Conservation (phyloP, 2,329 filamentous ascomycete genomes). For the Paraphaeosphaeria sporulosa region DNA sequence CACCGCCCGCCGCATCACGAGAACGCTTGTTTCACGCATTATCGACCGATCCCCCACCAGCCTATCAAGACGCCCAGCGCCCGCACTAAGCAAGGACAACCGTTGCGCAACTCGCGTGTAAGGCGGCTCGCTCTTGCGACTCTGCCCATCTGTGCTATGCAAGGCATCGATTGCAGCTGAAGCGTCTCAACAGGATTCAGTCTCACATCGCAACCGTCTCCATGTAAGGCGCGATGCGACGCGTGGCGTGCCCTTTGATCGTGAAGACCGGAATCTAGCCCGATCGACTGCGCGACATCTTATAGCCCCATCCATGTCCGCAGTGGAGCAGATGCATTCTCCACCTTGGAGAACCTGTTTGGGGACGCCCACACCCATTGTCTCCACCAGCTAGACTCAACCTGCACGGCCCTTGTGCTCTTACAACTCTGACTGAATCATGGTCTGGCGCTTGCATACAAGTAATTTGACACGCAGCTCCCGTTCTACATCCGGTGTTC, state of each 20-base stretch:
- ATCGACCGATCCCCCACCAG: slow-evolving; percentile 47
- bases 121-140: slow-evolving; percentile 1
- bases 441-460: no score
- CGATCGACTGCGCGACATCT: not conserved
- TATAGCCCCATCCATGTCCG: not conserved
- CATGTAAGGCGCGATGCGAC: not conserved
- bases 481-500: no score
- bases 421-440: not conserved
- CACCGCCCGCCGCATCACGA: slow-evolving; percentile 24
- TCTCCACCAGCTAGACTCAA: not conserved
- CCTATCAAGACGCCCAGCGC: slow-evolving; percentile 8
- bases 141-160: slow-evolving; percentile 4
- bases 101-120: not conserved
- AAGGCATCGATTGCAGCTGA: slow-evolving; percentile 1
- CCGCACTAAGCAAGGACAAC: not conserved
- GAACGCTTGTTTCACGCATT: slow-evolving; percentile 31
- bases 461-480: no score
- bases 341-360: not conserved
- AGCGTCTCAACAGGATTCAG: not conserved
- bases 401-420: not conserved
- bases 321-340: not conserved
- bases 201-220: not conserved
- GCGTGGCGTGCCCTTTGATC: not conserved
- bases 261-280: not conserved
- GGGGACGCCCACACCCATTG: not conserved